Evolutionary conservation across 768 basidiomycete species (phyloP), one percentile per base, ranked within the genome.

Genomic region (Atractiella rhizophila): DNA sequence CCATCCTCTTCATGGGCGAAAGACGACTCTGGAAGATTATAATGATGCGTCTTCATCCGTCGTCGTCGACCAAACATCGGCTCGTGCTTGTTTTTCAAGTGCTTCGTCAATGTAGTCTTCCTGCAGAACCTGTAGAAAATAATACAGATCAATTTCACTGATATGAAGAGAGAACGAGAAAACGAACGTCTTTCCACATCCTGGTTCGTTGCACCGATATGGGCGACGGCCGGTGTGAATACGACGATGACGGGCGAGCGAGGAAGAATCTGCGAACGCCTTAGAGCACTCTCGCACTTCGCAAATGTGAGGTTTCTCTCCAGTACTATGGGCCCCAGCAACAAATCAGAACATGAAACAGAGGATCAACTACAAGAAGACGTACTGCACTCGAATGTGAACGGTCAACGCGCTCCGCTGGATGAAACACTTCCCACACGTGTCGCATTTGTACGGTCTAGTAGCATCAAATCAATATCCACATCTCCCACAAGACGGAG

Each of bases 351-450:
- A 44, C 18, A 25, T 7, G 40, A 19, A 40, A 11, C 19, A 13
- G 10, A 13, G 16, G 21, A 1, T 19, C 1, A 15, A 25, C 7
- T 19, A 21, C 25, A 13, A n/a, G n/a, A 25, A 16, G 23, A 52
- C 60, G 51, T 33, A 85, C 56, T 88, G 83, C 3, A 82, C 79
- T 16, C 83, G 73, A 37, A 67, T 64, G 57, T 88, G 83, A 2
- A 88, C 82, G 46, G 79, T 78, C 43, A 88, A 63, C 21, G 82
- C 82, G 16, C 81, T 85, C 40, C 79, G 72, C 77, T 88, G 57
- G 35, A 45, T 46, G 44, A 47, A 50, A 57, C 61, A 60, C 54
- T 32, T 47, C 1, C 36, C 20, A 35, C 54, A 55, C 0, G 40
- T 46, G 40, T 37, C 57, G 51, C 44, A 56, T 35, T 28, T 56